Base-by-base conservation (phyloP, 2,329 filamentous ascomycete species). In the Neopestalotiopsis sp. region DNA sequence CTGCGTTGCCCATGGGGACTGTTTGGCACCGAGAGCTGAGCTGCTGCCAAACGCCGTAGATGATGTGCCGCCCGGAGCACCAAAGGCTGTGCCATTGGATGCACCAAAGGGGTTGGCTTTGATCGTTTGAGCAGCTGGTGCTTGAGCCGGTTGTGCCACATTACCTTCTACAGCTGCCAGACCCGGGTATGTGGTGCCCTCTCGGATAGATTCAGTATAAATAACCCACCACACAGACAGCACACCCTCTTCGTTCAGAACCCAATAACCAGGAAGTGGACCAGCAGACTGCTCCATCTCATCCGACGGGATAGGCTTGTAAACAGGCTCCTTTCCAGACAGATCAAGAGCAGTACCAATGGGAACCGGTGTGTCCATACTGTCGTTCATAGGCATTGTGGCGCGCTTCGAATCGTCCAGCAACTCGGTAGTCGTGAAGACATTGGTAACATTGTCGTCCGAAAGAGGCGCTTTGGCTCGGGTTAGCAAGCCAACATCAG, bases 161-260 rank as follows among this genome's bases (percentile, higher is more conserved):
- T 77, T 75, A 2, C 80, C 79, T 69, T 84, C 82, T 40, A 83
- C 83, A 59, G 81, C 83, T 56, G 86, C 83, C 71, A 98, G 84
- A 4, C 92, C 93, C 56, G 91, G 88, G 78, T 94, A 98, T 0
- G 89, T 88, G 6, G 89, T 89, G 3, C 91, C 91, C 74, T 91
- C 85, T 69, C 91, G 89, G 70, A 99, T 90, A 1, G 95, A 94
- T 57, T 97, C 94, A 45, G 92, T 89, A 81, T 98, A 98, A 24
- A 98, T 88, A 58, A 98, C 82, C 94, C 95, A 98, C 94, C 95
- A 99, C 13, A 90, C 88, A 61, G 89, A 90, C 17, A 99, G 84
- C 10, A 97, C 83, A 72, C 96, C 96, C 76, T 98, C 94, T 73
- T 97, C 91, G 70, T 97, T 98, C 17, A 99, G 84, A 38, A 94